phyloP scores from a whole-genome alignment of 2,329 filamentous ascomycete genomes.

The Ascochyta lentis region DNA sequence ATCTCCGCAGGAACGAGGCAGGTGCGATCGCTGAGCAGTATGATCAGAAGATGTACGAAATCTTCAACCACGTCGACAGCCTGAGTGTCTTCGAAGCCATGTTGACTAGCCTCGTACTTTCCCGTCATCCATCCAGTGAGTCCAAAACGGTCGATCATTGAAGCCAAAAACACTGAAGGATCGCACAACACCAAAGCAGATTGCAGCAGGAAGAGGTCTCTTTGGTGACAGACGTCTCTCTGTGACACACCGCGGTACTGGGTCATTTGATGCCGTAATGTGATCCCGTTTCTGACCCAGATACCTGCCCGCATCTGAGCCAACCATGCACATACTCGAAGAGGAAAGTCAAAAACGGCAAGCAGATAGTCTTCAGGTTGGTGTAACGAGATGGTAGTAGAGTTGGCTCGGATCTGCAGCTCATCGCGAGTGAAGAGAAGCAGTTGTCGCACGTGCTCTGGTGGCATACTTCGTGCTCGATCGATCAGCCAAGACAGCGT shows the following conservation, averaged over 20 bases:
- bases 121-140: slow-evolving; percentile 88
- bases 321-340: slow-evolving; percentile 93
- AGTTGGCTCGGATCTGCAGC: slow-evolving; percentile 67
- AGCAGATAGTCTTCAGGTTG: slow-evolving; percentile 80
- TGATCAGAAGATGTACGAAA: slow-evolving; percentile 90
- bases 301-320: slow-evolving; percentile 98
- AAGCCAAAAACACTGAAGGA: slow-evolving; percentile 81
- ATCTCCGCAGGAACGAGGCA: slow-evolving; percentile 74
- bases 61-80: slow-evolving; percentile 94
- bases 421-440: slow-evolving; percentile 76
- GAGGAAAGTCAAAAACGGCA: slow-evolving; percentile 88
- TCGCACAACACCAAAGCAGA: slow-evolving; percentile 87
- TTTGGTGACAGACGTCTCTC: slow-evolving; percentile 89
- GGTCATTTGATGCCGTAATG: slow-evolving; percentile 90
- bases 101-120: slow-evolving; percentile 68
- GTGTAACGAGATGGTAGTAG: slow-evolving; percentile 66
- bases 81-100: slow-evolving; percentile 83
- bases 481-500: slow-evolving; percentile 96
- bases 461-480: slow-evolving; percentile 77
- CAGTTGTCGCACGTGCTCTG: slow-evolving; percentile 69
- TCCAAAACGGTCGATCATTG: slow-evolving; percentile 89
- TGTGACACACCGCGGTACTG: slow-evolving; percentile 90
- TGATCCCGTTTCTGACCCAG: slow-evolving; percentile 98
- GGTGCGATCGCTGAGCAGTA: slow-evolving; percentile 86
- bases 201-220: slow-evolving; percentile 93